Conservation (phyloP, 2,329 filamentous ascomycete species). For the Aspergillus fijiensis region DNA sequence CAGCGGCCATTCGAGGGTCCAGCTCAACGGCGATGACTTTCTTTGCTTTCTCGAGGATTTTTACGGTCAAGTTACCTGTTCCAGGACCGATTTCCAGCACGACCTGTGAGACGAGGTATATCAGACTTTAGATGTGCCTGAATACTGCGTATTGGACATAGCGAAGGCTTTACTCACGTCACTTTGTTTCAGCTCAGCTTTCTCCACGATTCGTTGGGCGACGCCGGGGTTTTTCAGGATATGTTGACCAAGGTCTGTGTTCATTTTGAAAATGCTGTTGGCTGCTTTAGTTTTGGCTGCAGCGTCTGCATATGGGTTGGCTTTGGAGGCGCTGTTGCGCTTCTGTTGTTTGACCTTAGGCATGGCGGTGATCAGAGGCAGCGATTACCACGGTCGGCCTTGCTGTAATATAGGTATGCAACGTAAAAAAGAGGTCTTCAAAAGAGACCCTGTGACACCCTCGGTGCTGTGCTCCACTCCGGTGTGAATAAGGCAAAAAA, state of each 20-base stretch:
- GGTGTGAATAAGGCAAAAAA: slow-evolving; percentile 6
- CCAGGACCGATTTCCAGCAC: slow-evolving; percentile 92
- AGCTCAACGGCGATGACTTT: slow-evolving; percentile 84
- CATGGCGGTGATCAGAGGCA: slow-evolving; percentile 41
- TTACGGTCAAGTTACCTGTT: slow-evolving; percentile 83
- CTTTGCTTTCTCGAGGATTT: slow-evolving; percentile 84
- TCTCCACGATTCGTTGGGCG: slow-evolving; percentile 75
- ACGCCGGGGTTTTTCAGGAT: slow-evolving; percentile 92
- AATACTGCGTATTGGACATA: neutral
- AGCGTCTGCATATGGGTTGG: slow-evolving; percentile 42
- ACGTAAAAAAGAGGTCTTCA: neutral
- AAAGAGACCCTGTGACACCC: neutral
- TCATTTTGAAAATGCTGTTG: slow-evolving; percentile 97
- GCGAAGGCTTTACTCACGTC: slow-evolving; percentile 49
- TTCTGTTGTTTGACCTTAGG: slow-evolving; percentile 56
- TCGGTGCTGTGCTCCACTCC: neutral
- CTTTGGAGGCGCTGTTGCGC: slow-evolving; percentile 49
- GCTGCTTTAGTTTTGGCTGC: slow-evolving; percentile 51
- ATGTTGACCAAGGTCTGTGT: slow-evolving; percentile 84
- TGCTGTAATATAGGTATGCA: neutral
- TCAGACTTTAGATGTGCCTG: neutral
- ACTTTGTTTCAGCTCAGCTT: slow-evolving; percentile 85
- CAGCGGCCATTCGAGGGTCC: slow-evolving; percentile 94
- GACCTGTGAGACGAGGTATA: slow-evolving; percentile 46
- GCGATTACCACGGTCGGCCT: neutral